Evolutionary conservation across 2,329 filamentous ascomycete species (phyloP), one percentile per base, ranked within the genome.

Genomic region (Hirsutella minnesotensis): DNA sequence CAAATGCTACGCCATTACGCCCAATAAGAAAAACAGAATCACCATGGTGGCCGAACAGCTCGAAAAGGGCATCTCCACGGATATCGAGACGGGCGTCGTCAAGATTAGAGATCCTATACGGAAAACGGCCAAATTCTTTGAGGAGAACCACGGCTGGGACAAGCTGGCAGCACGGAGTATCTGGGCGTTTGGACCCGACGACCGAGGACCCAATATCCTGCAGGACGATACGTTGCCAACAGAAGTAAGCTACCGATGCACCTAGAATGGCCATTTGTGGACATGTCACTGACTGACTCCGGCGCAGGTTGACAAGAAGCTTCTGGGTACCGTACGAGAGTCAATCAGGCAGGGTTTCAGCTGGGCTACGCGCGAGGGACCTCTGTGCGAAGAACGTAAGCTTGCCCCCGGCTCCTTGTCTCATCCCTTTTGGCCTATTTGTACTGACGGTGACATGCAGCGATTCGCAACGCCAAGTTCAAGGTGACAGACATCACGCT

Each of bases 21-120:
- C 92, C 2, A 98, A 98, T 69, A 98, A 98, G 68, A 95, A 95
- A 70, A 98, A 98, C 69, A 95, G 94, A 63, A 84, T 98, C 55
- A 96, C 92, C 30, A 95, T 98, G 86, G 85, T 96, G 44, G 92
- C 92, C 3, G 92, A 98, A 61, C 90, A 92, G 29, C 69, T 98
- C 13, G 92, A 98, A 52, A 85, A 94, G 53, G 92, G 92, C 15
- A 94, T 98, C 48, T 87, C 90, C 5, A 81, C 86, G 55, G 92
- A 98, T 55, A 96, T 98, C 49, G 92, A 98, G 66, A 80, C 77
- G 39, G 89, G 90, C 21, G 82, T 77, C 43, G 89, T 98, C 53
- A 88, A 78, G 56, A 95, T 98, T 66, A 86, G 84, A 49, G 90
- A 96, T 53, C 89, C 92, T 2, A 84, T 92, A 36, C 82, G 89